Percentiles rank a stretch among this genome's conserved stretches.
Evolutionary conservation across 2,329 filamentous ascomycete genomes (phyloP).

Genomic region (Elsinoe ampelina): DNA sequence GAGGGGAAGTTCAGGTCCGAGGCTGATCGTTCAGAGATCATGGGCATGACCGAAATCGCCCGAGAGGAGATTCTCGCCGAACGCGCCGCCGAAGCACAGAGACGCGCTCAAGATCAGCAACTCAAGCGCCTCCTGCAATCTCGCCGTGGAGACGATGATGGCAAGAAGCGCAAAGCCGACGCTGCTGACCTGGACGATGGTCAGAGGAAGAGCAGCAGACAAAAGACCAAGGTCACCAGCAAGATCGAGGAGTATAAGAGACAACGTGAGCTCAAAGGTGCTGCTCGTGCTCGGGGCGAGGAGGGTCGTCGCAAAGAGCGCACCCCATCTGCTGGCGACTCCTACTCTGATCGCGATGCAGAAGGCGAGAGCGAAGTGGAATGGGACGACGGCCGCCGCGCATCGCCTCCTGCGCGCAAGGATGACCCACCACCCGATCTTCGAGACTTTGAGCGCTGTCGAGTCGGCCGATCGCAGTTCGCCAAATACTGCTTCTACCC

Average conservation of each 20-base stretch:
- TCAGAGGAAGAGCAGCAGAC: conserved; percentile 55
- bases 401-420: conserved; percentile 39
- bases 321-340: conserved; percentile 32
- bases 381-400: conserved; percentile 52
- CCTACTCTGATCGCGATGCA: conserved; percentile 43
- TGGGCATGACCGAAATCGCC: conserved; percentile 80
- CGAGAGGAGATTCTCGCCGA: conserved; percentile 85
- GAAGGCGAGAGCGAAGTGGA: conserved; percentile 74
- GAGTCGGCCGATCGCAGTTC: conserved; percentile 78
- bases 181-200: conserved; percentile 69
- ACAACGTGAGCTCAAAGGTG: conserved; percentile 51
- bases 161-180: conserved; percentile 61
- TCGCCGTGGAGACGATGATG: conserved; percentile 52
- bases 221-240: conserved; percentile 53
- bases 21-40: conserved; percentile 52
- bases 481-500: conserved; percentile 89
- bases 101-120: conserved; percentile 70
- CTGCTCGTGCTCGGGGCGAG: conserved; percentile 38
- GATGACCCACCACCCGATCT: conserved; percentile 63
- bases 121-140: conserved; percentile 67
- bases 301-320: conserved; percentile 40
- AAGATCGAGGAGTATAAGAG: conserved; percentile 63
- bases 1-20: conserved; percentile 68
- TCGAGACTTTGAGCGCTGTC: conserved; percentile 72
- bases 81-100: conserved; percentile 72